Percentiles rank a stretch among this genome's conserved stretches.
Evolutionary conservation across 2,329 filamentous ascomycete genomes (phyloP).

Genomic region (Ophiocordyceps australis): DNA sequence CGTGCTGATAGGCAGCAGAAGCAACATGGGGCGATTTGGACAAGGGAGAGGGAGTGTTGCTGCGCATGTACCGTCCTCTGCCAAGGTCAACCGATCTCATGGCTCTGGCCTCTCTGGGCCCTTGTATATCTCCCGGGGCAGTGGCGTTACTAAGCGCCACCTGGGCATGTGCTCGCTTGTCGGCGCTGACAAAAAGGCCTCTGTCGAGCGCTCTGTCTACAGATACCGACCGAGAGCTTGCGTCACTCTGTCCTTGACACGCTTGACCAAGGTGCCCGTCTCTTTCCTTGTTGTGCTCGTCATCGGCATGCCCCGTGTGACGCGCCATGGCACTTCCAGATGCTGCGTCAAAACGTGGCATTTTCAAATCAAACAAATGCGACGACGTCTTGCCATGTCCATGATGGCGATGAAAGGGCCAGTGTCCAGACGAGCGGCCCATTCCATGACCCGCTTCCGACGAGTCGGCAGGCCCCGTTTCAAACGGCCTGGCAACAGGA

Average conservation of each 20-base stretch:
- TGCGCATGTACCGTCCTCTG: conserved; percentile 9
- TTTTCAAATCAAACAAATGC: conserved; percentile 21
- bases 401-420: conserved; percentile 21
- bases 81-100: conserved; percentile 24
- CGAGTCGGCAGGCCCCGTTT: not conserved
- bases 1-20: conserved; percentile 19
- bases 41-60: conserved; percentile 17
- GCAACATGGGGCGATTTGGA: conserved; percentile 16
- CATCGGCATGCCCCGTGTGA: conserved; percentile 14
- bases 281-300: conserved; percentile 15
- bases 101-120: conserved; percentile 24
- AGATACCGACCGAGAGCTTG: conserved; percentile 37
- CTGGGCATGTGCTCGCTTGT: conserved; percentile 46
- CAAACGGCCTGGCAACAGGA: conserved; percentile 5
- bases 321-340: conserved; percentile 18
- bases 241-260: too few species aligned
- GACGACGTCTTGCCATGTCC: conserved; percentile 22
- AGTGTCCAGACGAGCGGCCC: conserved; percentile 1
- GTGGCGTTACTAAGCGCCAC: conserved; percentile 43
- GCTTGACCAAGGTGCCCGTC: too few species aligned
- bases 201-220: conserved; percentile 46
- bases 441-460: not conserved
- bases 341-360: conserved; percentile 8
- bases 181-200: conserved; percentile 35
- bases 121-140: conserved; percentile 40